These are phyloP conservation scores for Phytophthora cactorum DNA, from an alignment of 352 stramenopile genomes.

Conservation along the genomic window DNA sequence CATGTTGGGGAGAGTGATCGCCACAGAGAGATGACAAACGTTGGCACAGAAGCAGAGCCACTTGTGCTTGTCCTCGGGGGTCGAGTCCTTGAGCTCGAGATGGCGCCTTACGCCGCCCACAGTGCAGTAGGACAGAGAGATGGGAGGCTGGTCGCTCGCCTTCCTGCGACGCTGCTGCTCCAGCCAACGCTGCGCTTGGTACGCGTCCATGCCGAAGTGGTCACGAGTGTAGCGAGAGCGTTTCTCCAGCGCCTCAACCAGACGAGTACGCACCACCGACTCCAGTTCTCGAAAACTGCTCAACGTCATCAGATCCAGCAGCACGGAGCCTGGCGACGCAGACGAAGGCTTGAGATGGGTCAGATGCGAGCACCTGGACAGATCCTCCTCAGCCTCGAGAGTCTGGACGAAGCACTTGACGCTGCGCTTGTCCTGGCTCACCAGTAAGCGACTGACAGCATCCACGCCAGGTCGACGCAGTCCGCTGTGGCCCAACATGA, in stretches of 20 bases:
- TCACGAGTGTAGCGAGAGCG: conserved; percentile 40
- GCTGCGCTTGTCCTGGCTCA: conserved; percentile 72
- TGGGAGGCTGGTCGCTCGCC: conserved; percentile 23
- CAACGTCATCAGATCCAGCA: conserved; percentile 55
- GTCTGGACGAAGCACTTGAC: conserved; percentile 65
- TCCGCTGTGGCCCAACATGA: conserved; percentile 56
- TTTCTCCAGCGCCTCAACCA: conserved; percentile 39
- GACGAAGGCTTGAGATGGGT: conserved; percentile 15
- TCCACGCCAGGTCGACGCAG: conserved; percentile 44
- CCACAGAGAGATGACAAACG: conserved; percentile 60
- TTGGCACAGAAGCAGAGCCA: conserved; percentile 80
- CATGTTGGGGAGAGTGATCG: conserved; percentile 26
- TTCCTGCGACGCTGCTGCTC: conserved; percentile 38
- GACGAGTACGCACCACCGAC: conserved; percentile 37
- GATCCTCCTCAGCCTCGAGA: conserved; percentile 2
- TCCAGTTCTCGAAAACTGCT: conserved; percentile 50
- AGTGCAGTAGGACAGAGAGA: conserved; percentile 55
- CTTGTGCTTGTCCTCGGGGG: conserved; percentile 34
- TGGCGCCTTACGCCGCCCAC: conserved; percentile 33
- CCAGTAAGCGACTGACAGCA: conserved; percentile 50
- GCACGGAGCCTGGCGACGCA: conserved; percentile 38
- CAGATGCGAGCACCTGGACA: conserved; percentile 20
- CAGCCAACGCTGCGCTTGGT: conserved; percentile 38
- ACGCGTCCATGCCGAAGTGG: conserved; percentile 39
- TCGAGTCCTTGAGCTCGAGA: conserved; percentile 20